Conservation (phyloP, 2,329 filamentous ascomycete species). For the Penicillium sp. region DNA sequence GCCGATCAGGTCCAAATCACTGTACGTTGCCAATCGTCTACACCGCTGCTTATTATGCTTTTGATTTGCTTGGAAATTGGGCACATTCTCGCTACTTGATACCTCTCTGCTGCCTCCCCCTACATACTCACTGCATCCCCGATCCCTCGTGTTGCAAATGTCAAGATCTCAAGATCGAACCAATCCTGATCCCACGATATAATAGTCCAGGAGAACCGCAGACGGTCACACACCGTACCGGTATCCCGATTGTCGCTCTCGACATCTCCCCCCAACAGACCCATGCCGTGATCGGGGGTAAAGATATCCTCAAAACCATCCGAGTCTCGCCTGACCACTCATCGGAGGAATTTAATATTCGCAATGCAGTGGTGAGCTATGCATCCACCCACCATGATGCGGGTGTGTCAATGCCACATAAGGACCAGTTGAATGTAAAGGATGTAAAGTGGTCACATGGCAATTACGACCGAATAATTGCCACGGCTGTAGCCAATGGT, state of each 20-base stretch:
- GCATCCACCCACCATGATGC: conserved; percentile 52
- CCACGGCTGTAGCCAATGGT: conserved; percentile 64
- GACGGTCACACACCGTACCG: conserved; percentile 63
- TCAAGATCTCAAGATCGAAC: conserved; percentile 15
- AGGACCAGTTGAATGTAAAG: conserved; percentile 61
- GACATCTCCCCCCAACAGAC: conserved; percentile 64
- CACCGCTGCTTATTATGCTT: conserved; percentile 11
- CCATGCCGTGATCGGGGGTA: conserved; percentile 64
- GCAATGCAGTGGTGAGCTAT: conserved; percentile 60
- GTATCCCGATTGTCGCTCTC: conserved; percentile 62
- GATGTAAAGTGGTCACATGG: conserved; percentile 70
- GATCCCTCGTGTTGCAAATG: background rate
- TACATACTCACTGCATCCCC: conserved; percentile 9
- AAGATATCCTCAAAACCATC: conserved; percentile 66
- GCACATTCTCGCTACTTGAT: background rate
- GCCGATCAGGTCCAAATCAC: conserved; percentile 38
- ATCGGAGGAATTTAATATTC: conserved; percentile 64
- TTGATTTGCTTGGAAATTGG: background rate
- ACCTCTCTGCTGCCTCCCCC: conserved; percentile 2
- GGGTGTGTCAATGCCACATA: conserved; percentile 50
- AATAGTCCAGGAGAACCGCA: conserved; percentile 50
- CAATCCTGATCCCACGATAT: conserved; percentile 9
- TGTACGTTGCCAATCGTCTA: conserved; percentile 33
- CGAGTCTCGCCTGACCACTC: conserved; percentile 58
- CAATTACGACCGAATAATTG: conserved; percentile 59